Evolutionary conservation across 306 rosid genomes (phyloP).

Genomic region (Vachellia collinsii): DNA sequence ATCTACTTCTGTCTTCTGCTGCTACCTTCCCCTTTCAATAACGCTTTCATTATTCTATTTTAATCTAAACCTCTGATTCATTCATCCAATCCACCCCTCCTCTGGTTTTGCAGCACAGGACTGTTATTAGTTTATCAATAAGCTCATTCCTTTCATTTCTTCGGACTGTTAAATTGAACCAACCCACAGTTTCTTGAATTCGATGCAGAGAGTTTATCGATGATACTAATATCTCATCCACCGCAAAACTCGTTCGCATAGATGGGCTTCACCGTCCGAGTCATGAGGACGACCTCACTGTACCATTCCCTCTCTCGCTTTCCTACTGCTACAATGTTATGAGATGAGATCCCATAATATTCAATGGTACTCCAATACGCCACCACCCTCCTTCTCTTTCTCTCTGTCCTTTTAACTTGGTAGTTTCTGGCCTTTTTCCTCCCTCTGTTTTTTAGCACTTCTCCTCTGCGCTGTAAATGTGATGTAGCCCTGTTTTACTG

Average conservation of each 20-base stretch:
- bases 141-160: neutral
- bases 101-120: neutral
- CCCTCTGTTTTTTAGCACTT: constrained; percentile 1
- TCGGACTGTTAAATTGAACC: neutral
- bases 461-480: constrained; percentile 50
- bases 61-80: neutral
- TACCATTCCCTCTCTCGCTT: constrained; percentile 28
- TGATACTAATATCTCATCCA: neutral
- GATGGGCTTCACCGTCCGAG: constrained; percentile 4
- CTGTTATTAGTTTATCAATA: neutral
- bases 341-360: constrained; percentile 37
- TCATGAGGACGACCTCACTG: constrained; percentile 32
- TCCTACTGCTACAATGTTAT: neutral
- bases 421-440: constrained; percentile 43
- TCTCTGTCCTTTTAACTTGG: neutral
- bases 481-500: constrained; percentile 59
- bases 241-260: neutral
- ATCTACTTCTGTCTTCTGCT: neutral
- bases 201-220: neutral
- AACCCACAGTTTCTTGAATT: neutral
- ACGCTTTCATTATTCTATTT: neutral
- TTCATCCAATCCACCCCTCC: neutral
- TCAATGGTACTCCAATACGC: constrained; percentile 32
- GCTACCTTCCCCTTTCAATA: neutral
- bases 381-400: constrained; percentile 28